Evolutionary conservation across 2,329 filamentous ascomycete genomes (phyloP).

Genomic region (Metarhizium guizhouense): DNA sequence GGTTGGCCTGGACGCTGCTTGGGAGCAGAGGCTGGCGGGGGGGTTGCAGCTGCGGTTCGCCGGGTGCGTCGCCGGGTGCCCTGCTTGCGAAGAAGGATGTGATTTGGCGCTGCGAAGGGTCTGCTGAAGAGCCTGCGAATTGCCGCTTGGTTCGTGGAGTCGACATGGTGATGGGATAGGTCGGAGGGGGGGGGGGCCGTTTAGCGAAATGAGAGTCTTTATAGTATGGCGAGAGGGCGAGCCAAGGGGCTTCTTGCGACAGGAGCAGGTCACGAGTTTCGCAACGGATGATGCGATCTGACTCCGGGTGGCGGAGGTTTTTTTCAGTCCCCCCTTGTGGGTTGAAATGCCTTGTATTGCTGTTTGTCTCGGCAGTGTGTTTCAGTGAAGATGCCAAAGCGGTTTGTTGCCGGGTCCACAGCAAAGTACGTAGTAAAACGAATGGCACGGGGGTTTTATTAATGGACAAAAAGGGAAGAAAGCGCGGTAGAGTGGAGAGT

Average conservation of each 20-base stretch:
- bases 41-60: constrained; percentile 10
- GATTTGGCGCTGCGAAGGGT: constrained; percentile 52
- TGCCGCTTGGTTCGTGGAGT: constrained; percentile 49
- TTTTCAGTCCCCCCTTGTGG: neutral
- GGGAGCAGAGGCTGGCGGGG: constrained; percentile 45
- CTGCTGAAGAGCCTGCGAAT: constrained; percentile 50
- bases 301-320: neutral
- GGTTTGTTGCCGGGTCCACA: neutral
- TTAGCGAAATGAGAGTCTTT: neutral
- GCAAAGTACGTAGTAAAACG: neutral
- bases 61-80: constrained; percentile 27
- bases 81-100: constrained; percentile 50
- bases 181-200: neutral
- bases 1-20: constrained; percentile 62
- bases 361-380: neutral
- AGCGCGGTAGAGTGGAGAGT: constrained; percentile 6
- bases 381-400: neutral
- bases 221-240: neutral
- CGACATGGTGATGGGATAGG: constrained; percentile 33
- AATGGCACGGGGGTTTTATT: no score
- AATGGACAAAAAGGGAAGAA: neutral
- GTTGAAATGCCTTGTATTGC: neutral
- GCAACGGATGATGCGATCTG: neutral
- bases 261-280: neutral
- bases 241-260: no score